phyloP scores from a whole-genome alignment of 768 basidiomycete genomes.

The Gloeostereum incarnatum region DNA sequence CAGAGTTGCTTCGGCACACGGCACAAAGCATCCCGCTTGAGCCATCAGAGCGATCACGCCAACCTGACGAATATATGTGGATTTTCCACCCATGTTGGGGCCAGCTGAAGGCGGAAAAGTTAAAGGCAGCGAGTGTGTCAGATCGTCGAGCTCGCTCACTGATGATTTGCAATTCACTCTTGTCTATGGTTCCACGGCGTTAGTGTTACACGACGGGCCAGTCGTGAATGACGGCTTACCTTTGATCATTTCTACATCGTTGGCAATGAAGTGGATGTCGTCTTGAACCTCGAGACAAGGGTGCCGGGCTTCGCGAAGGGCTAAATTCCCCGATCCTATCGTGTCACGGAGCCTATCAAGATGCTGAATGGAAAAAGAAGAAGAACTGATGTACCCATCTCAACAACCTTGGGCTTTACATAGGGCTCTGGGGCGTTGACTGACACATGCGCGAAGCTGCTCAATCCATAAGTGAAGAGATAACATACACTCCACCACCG shows the following conservation, averaged over 20 bases:
- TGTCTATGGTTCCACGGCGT: constrained; percentile 27
- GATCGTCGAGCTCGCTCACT: constrained; percentile 40
- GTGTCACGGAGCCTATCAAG: not conserved
- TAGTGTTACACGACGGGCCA: not conserved
- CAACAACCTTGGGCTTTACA: constrained; percentile 72
- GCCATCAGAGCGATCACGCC: constrained; percentile 98
- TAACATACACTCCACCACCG: not conserved
- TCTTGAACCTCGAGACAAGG: constrained; percentile 97
- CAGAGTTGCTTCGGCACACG: constrained; percentile 75
- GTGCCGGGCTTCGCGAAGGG: constrained; percentile 83
- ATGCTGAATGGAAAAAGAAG: not conserved
- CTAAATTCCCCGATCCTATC: constrained; percentile 69
- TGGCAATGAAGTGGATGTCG: constrained; percentile 90
- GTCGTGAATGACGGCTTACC: constrained; percentile 26
- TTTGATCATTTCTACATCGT: constrained; percentile 92
- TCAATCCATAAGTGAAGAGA: not conserved
- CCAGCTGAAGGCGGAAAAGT: constrained; percentile 46
- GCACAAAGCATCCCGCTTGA: constrained; percentile 92
- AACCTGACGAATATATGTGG: constrained; percentile 86
- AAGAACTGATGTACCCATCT: constrained; percentile 47
- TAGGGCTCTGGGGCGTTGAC: constrained; percentile 82
- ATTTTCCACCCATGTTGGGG: constrained; percentile 99
- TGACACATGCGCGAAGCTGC: constrained; percentile 90
- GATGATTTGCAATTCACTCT: constrained; percentile 93
- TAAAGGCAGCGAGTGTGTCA: not conserved